Evolutionary conservation across 805 yeast species (phyloP), one percentile per base, ranked within the genome.

Genomic region (Dipodascopsis tothii): DNA sequence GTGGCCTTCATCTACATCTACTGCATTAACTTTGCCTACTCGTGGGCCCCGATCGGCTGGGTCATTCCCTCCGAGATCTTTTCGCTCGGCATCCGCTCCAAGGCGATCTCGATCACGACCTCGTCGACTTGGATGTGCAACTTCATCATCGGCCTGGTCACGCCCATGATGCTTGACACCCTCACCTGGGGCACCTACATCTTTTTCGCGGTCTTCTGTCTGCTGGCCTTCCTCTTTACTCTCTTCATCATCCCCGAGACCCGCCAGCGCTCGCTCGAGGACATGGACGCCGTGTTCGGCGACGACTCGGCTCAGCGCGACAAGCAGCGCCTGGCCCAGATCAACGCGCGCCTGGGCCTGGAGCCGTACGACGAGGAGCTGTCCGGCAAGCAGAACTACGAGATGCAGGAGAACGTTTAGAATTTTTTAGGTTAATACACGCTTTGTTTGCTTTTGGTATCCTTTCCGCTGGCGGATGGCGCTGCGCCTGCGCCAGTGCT

Each of bases 51-150:
- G 19, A 69, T 72, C 54, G 66, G 70, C 47, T 77, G 84, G 84
- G 72, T 78, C 39, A 73, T 78, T 63, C 73, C 79, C 58, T 74
- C 81, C n/a, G 84, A 78, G 63, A 70, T 78, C 43, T 78, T 60
- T 52, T 80, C 73, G 81, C 21, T 69, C 76, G 22, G 74, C 79
- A 47, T 41, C 35, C 16, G 51, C n/a, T 32, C 43, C 11, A 47
- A 41, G 18, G 43, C 43, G 6, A 33, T 47, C 33, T 34, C 45
- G 16, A 21, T 44, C 21, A 44, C 51, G n/a, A 45, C 49, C 2
- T 37, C 50, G 4, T 35, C 50, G 21, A 37, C 44, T 6, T 48
- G 51, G 51, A 35, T 45, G 37, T 36, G 30, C 17, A 55, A 56
- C 41, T 60, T 61, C 43, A 44, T 57, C 39, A 57, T 61, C 43